Evolutionary conservation across 2,329 filamentous ascomycete species (phyloP), one percentile per base, ranked within the genome.

Genomic region (Chaetomium strumarium): DNA sequence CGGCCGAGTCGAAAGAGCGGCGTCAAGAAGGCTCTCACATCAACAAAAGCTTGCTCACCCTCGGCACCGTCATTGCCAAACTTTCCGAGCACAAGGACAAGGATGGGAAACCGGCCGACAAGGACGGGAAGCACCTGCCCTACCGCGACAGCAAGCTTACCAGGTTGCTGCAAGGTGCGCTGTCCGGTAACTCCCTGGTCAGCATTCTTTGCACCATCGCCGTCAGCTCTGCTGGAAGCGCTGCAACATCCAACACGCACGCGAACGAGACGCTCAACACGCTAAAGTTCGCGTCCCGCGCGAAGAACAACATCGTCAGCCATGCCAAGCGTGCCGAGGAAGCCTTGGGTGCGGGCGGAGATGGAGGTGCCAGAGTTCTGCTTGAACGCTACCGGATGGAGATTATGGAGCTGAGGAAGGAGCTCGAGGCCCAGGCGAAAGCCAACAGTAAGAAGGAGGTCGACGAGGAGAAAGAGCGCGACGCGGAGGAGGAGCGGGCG

Each of bases 101-200:
- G 68, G 79, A 87, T 52, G 80, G 79, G 48, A 88, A 86, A 65
- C 74, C 77, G 6, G 77, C 72, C 14, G 90, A 95, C 63, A 91
- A 90, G 65, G 88, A 95, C 60, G 86, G 82, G 46, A 95, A 95
- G 68, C 93, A 99, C 77, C 70, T 99, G 58, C 93, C 93, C 2
- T 99, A 97, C 70, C 82, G 93, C 67, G 93, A 99, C 73, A 97
- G 91, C 78, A 99, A 99, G 70, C 81, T 99, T 62, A 99, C 93
- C 11, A 81, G 93, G 62, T 75, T 99, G 55, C 76, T 99, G 36
- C 93, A 99, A 71, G 89, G 90, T 38, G 93, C 93, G 3, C 74
- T 99, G 37, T 95, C 92, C 0, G 93, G 93, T 46, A 88, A 92
- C 67, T 96, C 93, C 2, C 79, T 99, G 13, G 90, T 99, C 64